Conservation (phyloP, 257 asterid genomes). For the Paulownia fortunei region DNA sequence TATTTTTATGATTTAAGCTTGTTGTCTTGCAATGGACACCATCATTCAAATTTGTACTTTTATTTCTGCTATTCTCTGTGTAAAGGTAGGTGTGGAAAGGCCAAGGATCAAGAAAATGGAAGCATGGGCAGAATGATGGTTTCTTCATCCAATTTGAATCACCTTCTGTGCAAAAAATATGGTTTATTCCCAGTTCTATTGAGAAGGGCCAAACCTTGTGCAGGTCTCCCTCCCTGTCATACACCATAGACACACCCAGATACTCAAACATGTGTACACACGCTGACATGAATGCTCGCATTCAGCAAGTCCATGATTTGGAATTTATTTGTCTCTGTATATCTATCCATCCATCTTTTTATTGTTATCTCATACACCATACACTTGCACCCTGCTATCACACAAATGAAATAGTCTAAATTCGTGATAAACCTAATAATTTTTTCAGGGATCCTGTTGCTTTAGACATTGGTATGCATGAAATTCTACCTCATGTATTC, state of each 20-base stretch:
- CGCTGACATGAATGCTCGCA: background rate
- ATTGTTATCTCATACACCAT: background rate
- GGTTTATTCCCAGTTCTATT: slow-evolving; percentile 86
- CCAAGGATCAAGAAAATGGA: slow-evolving; percentile 99
- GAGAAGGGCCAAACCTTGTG: slow-evolving; percentile 89
- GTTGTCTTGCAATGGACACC: background rate
- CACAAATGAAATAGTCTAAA: background rate
- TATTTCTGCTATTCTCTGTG: slow-evolving; percentile 23
- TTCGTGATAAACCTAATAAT: slow-evolving; percentile 29
- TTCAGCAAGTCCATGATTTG: background rate
- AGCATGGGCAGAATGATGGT: slow-evolving; percentile 94
- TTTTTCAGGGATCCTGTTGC: slow-evolving; percentile 81
- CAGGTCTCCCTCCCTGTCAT: slow-evolving; percentile 67
- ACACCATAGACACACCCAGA: slow-evolving; percentile 6
- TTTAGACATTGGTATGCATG: slow-evolving; percentile 80
- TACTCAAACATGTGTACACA: background rate
- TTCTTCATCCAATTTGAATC: slow-evolving; percentile 92
- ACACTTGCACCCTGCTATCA: background rate
- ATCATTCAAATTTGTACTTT: background rate
- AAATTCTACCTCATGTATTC: slow-evolving; percentile 86
- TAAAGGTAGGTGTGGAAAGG: slow-evolving; percentile 96
- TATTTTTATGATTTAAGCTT: background rate
- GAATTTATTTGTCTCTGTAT: too few species aligned
- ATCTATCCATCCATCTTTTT: background rate
- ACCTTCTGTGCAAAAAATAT: slow-evolving; percentile 66